Base-by-base conservation (phyloP, 208 protist species). In the Leishmania aethiopica region DNA sequence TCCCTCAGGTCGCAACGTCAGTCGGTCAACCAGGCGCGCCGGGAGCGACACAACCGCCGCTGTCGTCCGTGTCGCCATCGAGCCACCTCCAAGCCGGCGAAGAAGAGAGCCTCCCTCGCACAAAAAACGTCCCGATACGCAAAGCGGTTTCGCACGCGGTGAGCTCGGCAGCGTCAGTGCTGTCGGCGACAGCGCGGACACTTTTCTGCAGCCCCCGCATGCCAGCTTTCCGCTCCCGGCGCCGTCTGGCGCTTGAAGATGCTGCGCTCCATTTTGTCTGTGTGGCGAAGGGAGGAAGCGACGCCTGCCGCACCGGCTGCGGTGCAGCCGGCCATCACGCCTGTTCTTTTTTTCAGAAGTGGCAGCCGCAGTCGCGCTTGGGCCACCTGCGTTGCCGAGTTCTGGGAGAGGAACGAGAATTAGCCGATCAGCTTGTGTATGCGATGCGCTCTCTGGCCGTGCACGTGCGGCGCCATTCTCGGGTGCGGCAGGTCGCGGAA, bases 181-280 rank as follows among this genome's bases (percentile, higher is more conserved):
- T 0, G 87, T 86, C 19, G 90, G 88, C 73, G 88, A 85, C 32
- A 83, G 77, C 1, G 71, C 55, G 40, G 86, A 78, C 62, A 91
- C 32, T 45, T 55, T 69, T 73, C 60, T 83, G 86, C 80, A 93
- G 74, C 83, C 91, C 84, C 8, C 67, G 79, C 37, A 95, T 42
- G 76, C 87, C 82, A 45, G 69, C 82, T 78, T 76, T 90, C 86
- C 64, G 93, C 69, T 25, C 89, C 82, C 28, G 90, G 92, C 17
- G 91, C 66, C 25, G 86, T 84, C 35, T 88, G 92, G 71, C 89
- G 84, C 49, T 88, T 80, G 60, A 87, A 85, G 49, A 91, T 82
- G n/a, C 70, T 77, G 66, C 82, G 77, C 67, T 74, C 49, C n/a
- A 67, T 11, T 47, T 89, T 75, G 13, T 62, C 60, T 32, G 37